Evolutionary conservation across 257 asterid genomes (phyloP), one percentile per base, ranked within the genome.

Genomic region (Solanum bulbocastanum): DNA sequence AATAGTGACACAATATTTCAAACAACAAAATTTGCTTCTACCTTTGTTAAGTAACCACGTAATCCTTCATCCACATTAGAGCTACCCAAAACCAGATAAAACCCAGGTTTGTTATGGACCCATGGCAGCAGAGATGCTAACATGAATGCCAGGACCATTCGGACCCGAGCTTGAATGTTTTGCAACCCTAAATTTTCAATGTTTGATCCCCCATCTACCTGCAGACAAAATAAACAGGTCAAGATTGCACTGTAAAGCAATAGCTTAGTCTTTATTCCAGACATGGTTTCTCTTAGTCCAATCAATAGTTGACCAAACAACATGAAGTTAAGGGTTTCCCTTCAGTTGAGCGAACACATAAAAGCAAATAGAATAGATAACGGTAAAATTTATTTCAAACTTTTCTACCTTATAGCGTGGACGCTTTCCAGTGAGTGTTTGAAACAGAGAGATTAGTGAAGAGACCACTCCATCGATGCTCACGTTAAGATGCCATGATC

Each of bases 21-120:
- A 82, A 49, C 6, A 72, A 88, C 30, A 49, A 30, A 76, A 15
- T 8, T 32, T 49, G 11, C 69, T 82, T 18, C 42, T 91, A 96
- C 98, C 99, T 97, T 97, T 65, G 98, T 97, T 84, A 96, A 89
- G 92, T 95, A 96, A 78, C 98, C 99, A 86, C 97, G 97, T 74
- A 97, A 91, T 60, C 94, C 99, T 93, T 97, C 99, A 89, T 96
- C 98, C 75, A 95, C 98, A 76, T 97, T 97, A 91, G 98, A 96
- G 94, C 99, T 96, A 89, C 99, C 98, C 83, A 97, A 89, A 88
- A 97, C 99, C 89, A 97, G 91, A 92, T 92, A 96, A 89, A 97
- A 97, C n/a, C 99, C 99, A 4, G 95, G 97, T 91, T 94, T 97
- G 91, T 89, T 94, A 89, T 97, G 99, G 88, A 95, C 98, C 99